phyloP scores from a whole-genome alignment of 1,139 yeast genomes.

The Debaryomyces fabryi region DNA sequence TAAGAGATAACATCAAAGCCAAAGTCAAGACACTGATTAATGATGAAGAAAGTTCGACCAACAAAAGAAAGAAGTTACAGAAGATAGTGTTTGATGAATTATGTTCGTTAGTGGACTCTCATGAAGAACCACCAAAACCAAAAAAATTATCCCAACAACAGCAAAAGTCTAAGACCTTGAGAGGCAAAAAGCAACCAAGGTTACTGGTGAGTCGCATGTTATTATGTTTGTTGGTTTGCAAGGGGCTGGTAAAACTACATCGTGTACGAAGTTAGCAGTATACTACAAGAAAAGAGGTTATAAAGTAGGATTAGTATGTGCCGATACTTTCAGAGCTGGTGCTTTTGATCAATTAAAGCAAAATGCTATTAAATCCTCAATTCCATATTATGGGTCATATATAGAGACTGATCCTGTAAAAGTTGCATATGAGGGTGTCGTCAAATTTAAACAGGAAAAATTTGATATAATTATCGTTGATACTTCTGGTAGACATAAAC shows the following conservation, averaged over 20 bases:
- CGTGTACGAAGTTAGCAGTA: conserved; percentile 95
- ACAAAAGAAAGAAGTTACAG: conserved; percentile 79
- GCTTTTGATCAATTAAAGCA: conserved; percentile 98
- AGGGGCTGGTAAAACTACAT: conserved; percentile 98
- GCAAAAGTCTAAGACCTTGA: conserved; percentile 27
- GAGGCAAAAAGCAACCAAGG: conserved; percentile 33
- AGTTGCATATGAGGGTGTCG: conserved; percentile 90
- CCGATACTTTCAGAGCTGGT: conserved; percentile 99
- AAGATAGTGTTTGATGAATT: conserved; percentile 94
- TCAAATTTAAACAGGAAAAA: conserved; percentile 84
- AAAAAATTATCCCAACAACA: conserved; percentile 53
- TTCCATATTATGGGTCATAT: conserved; percentile 94
- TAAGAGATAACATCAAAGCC: conserved; percentile 72
- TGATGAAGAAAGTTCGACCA: conserved; percentile 55
- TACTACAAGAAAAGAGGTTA: conserved; percentile 92
- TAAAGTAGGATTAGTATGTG: conserved; percentile 96
- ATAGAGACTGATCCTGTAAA: conserved; percentile 95
- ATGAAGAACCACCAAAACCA: conserved; percentile 77
- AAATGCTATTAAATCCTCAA: conserved; percentile 92
- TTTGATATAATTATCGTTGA: conserved; percentile 95
- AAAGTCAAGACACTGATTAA: conserved; percentile 51
- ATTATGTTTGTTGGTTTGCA: conserved; percentile 98
- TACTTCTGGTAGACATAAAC: conserved; percentile 98
- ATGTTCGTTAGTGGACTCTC: conserved; percentile 75
- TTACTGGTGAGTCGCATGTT: conserved; percentile 46